Conservation (phyloP, 768 basidiomycete genomes). For the Boletus vinaceobasis region DNA sequence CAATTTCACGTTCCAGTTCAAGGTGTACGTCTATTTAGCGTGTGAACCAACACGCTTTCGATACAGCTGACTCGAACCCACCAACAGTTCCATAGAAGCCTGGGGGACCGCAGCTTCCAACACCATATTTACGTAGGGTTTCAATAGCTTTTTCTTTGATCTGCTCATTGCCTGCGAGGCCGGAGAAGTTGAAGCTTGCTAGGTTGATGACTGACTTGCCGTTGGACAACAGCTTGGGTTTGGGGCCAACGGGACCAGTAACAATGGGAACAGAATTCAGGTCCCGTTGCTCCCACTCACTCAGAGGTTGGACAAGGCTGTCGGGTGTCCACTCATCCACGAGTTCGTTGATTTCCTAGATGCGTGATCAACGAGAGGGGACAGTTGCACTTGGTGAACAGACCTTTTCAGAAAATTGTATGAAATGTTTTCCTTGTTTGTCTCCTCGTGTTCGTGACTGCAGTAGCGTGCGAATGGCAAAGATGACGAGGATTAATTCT, state of each 20-base stretch:
- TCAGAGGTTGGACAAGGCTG: conserved; percentile 65
- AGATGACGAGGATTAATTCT: conserved; percentile 83
- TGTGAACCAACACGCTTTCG: not conserved
- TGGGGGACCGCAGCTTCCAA: conserved; percentile 93
- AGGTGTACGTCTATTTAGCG: conserved; percentile 77
- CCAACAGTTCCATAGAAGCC: conserved; percentile 97
- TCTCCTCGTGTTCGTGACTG: conserved; percentile 89
- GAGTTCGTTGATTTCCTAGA: conserved; percentile 91
- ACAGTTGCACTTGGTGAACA: conserved; percentile 8
- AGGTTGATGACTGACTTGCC: conserved; percentile 82
- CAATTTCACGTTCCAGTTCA: conserved; percentile 82
- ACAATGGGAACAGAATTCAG: conserved; percentile 76
- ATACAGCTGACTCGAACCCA: conserved; percentile 35
- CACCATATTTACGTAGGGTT: conserved; percentile 81
- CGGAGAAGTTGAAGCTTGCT: conserved; percentile 88
- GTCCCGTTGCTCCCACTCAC: conserved; percentile 57
- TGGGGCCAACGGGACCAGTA: conserved; percentile 75
- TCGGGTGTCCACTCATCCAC: conserved; percentile 95
- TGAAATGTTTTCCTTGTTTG: conserved; percentile 80
- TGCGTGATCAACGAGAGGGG: not conserved
- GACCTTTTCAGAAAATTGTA: conserved; percentile 89
- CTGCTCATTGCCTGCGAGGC: conserved; percentile 81
- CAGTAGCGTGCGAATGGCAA: conserved; percentile 86
- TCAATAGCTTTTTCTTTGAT: conserved; percentile 86
- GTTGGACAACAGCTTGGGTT: conserved; percentile 68